Evolutionary conservation across 768 basidiomycete genomes (phyloP).

Genomic region (Punctularia strigosozonata): DNA sequence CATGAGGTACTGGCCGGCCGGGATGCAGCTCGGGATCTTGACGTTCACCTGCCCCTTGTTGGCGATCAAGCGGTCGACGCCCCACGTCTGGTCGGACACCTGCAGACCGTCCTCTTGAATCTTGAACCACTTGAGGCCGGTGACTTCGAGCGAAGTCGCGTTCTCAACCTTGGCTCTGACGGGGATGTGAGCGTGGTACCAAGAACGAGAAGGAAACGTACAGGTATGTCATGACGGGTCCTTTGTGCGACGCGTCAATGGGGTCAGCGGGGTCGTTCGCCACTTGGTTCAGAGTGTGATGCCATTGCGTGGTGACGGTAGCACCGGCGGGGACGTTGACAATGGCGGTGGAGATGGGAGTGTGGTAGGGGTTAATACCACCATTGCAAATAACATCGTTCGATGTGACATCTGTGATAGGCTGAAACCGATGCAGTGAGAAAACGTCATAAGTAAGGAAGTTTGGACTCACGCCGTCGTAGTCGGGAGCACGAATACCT

Average conservation of each 20-base stretch:
- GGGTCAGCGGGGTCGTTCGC: conserved; percentile 33
- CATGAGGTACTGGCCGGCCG: conserved; percentile 35
- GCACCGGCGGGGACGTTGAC: conserved; percentile 42
- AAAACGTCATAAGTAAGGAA: not conserved
- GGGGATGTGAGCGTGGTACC: not conserved
- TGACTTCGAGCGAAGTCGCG: conserved; percentile 33
- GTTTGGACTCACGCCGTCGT: conserved; percentile 30
- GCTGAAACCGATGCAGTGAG: conserved; percentile 17
- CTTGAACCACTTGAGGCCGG: conserved; percentile 43
- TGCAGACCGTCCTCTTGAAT: conserved; percentile 34
- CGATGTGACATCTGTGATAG: conserved; percentile 44
- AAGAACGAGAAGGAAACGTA: no score
- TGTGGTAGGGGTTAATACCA: conserved; percentile 42
- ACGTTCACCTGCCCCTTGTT: conserved; percentile 41
- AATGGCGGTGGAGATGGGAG: conserved; percentile 30
- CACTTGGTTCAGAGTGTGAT: conserved; percentile 33
- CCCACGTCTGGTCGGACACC: conserved; percentile 26
- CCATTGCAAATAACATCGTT: conserved; percentile 49
- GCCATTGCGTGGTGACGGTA: conserved; percentile 40
- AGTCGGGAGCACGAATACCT: conserved; percentile 34
- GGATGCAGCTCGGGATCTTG: conserved; percentile 33
- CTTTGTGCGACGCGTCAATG: conserved; percentile 40
- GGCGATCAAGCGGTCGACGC: conserved; percentile 30
- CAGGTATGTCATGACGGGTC: conserved; percentile 41
- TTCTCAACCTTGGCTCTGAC: conserved; percentile 30